phyloP scores from a whole-genome alignment of 768 basidiomycete genomes.

The Tylopilus intermedius region DNA sequence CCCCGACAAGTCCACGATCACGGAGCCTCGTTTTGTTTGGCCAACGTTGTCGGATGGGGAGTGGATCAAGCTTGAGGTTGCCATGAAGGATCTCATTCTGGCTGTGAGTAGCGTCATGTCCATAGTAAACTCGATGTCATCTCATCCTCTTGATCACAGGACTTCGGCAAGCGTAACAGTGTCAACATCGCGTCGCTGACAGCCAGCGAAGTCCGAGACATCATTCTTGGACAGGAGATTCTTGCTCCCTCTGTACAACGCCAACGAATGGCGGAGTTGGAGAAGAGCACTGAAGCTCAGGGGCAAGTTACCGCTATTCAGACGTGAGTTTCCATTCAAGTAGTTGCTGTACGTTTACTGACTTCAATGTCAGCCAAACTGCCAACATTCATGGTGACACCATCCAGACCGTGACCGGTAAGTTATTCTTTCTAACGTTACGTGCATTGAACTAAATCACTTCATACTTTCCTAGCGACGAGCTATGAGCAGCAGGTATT shows the following conservation, averaged over 20 bases:
- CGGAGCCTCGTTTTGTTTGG: slow-evolving; percentile 97
- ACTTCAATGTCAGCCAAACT: slow-evolving; percentile 55
- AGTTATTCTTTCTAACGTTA: slow-evolving; percentile 21
- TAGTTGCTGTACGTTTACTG: neutral
- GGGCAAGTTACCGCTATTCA: slow-evolving; percentile 94
- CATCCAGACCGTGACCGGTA: slow-evolving; percentile 91
- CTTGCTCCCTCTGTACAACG: slow-evolving; percentile 92
- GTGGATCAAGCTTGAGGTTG: slow-evolving; percentile 99
- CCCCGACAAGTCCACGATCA: slow-evolving; percentile 95
- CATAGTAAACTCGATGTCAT: too few relatives aligned
- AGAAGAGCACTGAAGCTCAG: slow-evolving; percentile 93
- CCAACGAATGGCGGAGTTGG: slow-evolving; percentile 98
- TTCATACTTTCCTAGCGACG: slow-evolving; percentile 51
- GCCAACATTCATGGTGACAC: slow-evolving; percentile 97
- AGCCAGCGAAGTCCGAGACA: slow-evolving; percentile 93
- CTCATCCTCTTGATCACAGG: slow-evolving; percentile 40
- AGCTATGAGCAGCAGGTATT: slow-evolving; percentile 99
- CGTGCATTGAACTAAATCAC: neutral
- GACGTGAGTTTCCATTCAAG: slow-evolving; percentile 46
- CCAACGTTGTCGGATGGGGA: slow-evolving; percentile 89
- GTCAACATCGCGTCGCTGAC: slow-evolving; percentile 98
- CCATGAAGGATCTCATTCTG: slow-evolving; percentile 94
- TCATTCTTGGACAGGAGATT: slow-evolving; percentile 98
- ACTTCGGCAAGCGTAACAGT: slow-evolving; percentile 98
- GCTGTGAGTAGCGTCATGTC: slow-evolving; percentile 46